Base-by-base conservation (phyloP, 140 eudicot genomes). In the Oenanthe javanica region DNA sequence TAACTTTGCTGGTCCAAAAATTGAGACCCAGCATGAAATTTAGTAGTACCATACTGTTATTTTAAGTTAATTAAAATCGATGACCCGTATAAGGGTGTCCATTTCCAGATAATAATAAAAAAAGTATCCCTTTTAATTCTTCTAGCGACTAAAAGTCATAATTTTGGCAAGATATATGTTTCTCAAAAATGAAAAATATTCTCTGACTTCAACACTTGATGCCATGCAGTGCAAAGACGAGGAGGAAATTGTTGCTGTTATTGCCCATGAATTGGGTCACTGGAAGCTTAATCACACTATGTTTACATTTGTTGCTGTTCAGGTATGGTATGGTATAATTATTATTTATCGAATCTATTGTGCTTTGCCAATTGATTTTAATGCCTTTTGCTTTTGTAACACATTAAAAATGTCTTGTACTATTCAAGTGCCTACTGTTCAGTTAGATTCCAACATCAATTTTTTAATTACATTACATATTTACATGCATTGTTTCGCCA, bases 211-310 rank as follows among this genome's bases (percentile, higher is more conserved):
- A 59, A 59, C 69, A n/a, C 31, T 59, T 48, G 10, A 48, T 72
- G 47, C 52, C 48, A 81, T 89, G 86, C 88, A 95, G 99, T 95
- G 99, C 89, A 91, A 95, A 83, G 86, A 93, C 67, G 97, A 89
- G 66, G 97, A 94, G 83, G 99, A 95, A 86, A 95, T 95, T 81
- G 99, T 95, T 83, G 99, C 99, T 86, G 98, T 95, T 76, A 93
- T 95, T 85, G 98, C 99, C 71, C 99, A 95, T 91, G 99, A 93
- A 83, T 93, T 95, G 83, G 99, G 98, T 80, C 99, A 95, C 83
- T 95, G 99, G 99, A 95, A 93, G 83, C 87, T 95, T 59, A 95
- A 91, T 82, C 99, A 95, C 79, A 93, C 98, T 49, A 93, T 93
- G 99, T 95, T 88, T 46, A 83, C 97, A 63, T 95, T 95, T 82